Conservation (phyloP, 2,329 filamentous ascomycete genomes). For the Fusarium sp. region DNA sequence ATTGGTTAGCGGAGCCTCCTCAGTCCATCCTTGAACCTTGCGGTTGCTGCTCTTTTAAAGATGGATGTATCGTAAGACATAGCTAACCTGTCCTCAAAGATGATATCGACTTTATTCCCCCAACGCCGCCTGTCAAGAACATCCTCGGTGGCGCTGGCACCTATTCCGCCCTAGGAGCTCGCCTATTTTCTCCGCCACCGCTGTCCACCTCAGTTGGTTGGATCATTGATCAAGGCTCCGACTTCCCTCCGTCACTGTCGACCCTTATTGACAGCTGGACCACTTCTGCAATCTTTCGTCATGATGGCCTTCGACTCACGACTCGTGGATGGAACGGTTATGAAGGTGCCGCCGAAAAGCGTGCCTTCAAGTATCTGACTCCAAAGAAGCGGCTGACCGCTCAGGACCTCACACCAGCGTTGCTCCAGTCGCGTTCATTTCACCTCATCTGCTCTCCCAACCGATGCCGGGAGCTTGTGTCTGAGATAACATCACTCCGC, state of each 20-base stretch:
- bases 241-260: slow-evolving; percentile 80
- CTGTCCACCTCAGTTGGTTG: slow-evolving; percentile 80
- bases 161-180: slow-evolving; percentile 88
- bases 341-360: slow-evolving; percentile 73
- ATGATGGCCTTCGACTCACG: slow-evolving; percentile 76
- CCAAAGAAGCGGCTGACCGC: slow-evolving; percentile 86
- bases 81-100: slow-evolving; percentile 64
- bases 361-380: slow-evolving; percentile 88
- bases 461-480: slow-evolving; percentile 81
- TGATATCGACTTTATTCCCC: slow-evolving; percentile 87
- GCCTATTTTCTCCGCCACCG: slow-evolving; percentile 81
- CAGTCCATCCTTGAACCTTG: not conserved
- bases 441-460: slow-evolving; percentile 87
- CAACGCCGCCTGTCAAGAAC: slow-evolving; percentile 75
- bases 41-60: not conserved
- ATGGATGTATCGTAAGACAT: not conserved
- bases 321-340: slow-evolving; percentile 96
- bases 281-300: slow-evolving; percentile 78
- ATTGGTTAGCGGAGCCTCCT: slow-evolving; percentile 64
- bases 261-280: slow-evolving; percentile 78
- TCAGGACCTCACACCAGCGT: slow-evolving; percentile 72
- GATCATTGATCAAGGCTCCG: slow-evolving; percentile 90
- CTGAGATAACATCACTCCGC: slow-evolving; percentile 73
- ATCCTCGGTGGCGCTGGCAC: slow-evolving; percentile 91
- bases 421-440: slow-evolving; percentile 81